phyloP scores from a whole-genome alignment of 495 filamentous ascomycete genomes.

The Aspergillus nidulans region DNA sequence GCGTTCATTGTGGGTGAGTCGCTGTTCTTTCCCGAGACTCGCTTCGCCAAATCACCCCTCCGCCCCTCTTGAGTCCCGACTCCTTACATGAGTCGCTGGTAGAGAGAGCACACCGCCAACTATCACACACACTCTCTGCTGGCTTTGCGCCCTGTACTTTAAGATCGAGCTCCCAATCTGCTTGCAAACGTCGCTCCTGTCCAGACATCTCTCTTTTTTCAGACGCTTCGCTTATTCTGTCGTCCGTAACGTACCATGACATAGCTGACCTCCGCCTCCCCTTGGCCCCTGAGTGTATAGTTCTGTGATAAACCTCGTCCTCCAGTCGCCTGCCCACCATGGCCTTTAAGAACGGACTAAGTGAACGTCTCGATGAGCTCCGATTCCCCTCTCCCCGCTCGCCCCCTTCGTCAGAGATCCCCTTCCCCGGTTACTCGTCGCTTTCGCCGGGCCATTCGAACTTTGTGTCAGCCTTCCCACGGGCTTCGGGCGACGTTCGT shows the following conservation, averaged over 20 bases:
- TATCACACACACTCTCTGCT: slow-evolving; percentile 14
- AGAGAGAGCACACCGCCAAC: slow-evolving; percentile 36
- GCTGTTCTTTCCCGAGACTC: slow-evolving; percentile 29
- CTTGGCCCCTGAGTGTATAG: slow-evolving; percentile 27
- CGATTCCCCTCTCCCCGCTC: slow-evolving; percentile 73
- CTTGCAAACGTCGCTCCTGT: slow-evolving; percentile 10
- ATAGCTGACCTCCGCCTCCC: slow-evolving; percentile 22
- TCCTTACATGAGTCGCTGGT: slow-evolving; percentile 36
- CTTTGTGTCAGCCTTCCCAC: slow-evolving; percentile 51
- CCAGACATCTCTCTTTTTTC: slow-evolving; percentile 3
- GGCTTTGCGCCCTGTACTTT: slow-evolving; percentile 15
- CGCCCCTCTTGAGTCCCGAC: slow-evolving; percentile 37
- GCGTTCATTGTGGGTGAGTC: slow-evolving; percentile 43
- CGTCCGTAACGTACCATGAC: slow-evolving; percentile 12
- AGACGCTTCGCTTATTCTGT: background rate
- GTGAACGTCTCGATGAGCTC: slow-evolving; percentile 68
- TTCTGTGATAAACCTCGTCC: slow-evolving; percentile 25
- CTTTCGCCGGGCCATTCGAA: slow-evolving; percentile 62
- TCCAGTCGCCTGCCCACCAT: slow-evolving; percentile 39
- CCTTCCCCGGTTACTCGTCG: slow-evolving; percentile 66
- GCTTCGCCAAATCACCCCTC: slow-evolving; percentile 37
- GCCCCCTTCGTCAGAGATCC: slow-evolving; percentile 62
- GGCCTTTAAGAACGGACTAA: slow-evolving; percentile 62
- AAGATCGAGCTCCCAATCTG: slow-evolving; percentile 9
- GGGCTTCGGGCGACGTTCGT: slow-evolving; percentile 57